Conservation (phyloP, 345 rosid genomes). For the Brassica rapa region DNA sequence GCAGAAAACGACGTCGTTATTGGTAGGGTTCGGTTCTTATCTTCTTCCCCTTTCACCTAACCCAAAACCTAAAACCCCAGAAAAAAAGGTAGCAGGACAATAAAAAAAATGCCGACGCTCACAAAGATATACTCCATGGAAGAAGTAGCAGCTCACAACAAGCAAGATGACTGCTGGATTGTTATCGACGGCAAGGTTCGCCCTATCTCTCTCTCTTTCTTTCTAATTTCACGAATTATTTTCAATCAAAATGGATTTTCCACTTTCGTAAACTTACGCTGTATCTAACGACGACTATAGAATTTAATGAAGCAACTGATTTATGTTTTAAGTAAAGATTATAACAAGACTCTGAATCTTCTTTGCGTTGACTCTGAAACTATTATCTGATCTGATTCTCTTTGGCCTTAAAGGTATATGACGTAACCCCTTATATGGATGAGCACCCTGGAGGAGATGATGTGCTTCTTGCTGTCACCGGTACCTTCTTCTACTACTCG, state of each 20-base stretch:
- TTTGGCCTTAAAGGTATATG: conserved; percentile 59
- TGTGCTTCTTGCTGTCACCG: conserved; percentile 68
- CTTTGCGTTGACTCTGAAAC: background rate
- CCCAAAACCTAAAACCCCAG: conserved; percentile 13
- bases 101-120: conserved; percentile 67
- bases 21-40: background rate
- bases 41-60: background rate
- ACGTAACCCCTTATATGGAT: conserved; percentile 77
- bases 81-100: background rate
- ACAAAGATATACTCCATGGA: conserved; percentile 66
- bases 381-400: background rate
- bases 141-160: conserved; percentile 73
- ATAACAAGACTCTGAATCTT: background rate
- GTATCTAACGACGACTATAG: background rate
- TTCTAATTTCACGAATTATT: background rate
- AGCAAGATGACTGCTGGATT: conserved; percentile 88
- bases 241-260: background rate
- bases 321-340: background rate
- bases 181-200: conserved; percentile 84
- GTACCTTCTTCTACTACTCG: conserved; percentile 41
- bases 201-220: background rate
- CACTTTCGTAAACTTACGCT: background rate
- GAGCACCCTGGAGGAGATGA: conserved; percentile 98
- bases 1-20: conserved; percentile 5
- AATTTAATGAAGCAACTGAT: conserved; percentile 8